These are phyloP conservation scores for Lactifluus subvellereus DNA, from an alignment of 768 basidiomycete species.

Conservation along the genomic window DNA sequence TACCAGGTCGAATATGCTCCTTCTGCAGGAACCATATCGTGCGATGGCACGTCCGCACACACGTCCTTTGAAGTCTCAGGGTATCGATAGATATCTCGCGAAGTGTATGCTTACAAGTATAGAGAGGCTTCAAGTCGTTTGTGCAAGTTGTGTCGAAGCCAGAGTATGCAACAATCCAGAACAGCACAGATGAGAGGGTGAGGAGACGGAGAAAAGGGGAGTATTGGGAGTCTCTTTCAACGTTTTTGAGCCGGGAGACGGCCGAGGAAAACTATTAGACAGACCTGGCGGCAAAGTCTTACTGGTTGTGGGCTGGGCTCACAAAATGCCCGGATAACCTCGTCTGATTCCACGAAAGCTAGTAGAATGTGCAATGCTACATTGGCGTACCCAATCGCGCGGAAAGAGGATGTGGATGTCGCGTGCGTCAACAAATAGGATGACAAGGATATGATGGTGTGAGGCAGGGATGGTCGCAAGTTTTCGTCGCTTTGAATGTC, in stretches of 20 bases:
- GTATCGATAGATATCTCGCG: background rate
- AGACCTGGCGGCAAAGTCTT: conserved; percentile 59
- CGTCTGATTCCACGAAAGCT: conserved; percentile 43
- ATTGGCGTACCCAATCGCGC: conserved; percentile 57
- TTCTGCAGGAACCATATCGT: conserved; percentile 54
- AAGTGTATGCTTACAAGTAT: conserved; percentile 42
- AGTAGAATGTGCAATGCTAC: conserved; percentile 51
- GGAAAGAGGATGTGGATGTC: conserved; percentile 50
- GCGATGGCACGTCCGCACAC: conserved; percentile 49
- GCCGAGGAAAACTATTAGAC: conserved; percentile 13
- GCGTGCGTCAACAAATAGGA: conserved; percentile 67
- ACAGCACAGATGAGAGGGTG: conserved; percentile 51
- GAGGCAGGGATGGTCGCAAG: conserved; percentile 36
- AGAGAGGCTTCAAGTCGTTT: conserved; percentile 51
- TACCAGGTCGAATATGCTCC: conserved; percentile 50
- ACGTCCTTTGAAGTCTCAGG: conserved; percentile 37
- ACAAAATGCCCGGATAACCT: conserved; percentile 43
- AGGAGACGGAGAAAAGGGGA: conserved; percentile 38
- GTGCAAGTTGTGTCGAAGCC: conserved; percentile 66
- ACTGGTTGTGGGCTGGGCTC: conserved; percentile 39
- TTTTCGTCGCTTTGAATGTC: conserved; percentile 26
- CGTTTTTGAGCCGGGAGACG: background rate
- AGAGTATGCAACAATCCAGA: conserved; percentile 63
- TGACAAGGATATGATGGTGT: conserved; percentile 49
- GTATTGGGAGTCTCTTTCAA: conserved; percentile 44